phyloP scores from a whole-genome alignment of 169 alveolate species.

The Eimeria zaria region DNA sequence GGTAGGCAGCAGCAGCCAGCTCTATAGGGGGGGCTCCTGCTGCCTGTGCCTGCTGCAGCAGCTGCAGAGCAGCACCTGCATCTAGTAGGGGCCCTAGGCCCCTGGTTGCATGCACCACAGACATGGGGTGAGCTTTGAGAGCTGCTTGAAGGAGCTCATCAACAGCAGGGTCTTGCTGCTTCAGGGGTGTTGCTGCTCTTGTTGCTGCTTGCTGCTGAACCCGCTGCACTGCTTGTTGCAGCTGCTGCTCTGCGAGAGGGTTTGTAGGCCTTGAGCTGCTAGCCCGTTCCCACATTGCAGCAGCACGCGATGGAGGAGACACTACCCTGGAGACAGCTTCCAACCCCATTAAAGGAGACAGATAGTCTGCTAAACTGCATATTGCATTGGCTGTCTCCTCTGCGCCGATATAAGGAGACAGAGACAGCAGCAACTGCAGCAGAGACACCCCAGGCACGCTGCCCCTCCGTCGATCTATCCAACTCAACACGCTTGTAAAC shows the following conservation, averaged over 20 bases:
- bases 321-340: background rate
- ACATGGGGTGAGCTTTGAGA: constrained; percentile 22
- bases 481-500: background rate
- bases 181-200: background rate
- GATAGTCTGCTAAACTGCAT: background rate
- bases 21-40: constrained; percentile 19
- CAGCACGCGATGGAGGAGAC: constrained; percentile 47
- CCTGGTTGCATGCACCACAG: constrained; percentile 43
- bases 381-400: constrained; percentile 41
- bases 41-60: background rate
- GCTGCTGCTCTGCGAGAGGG: constrained; percentile 30
- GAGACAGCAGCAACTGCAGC: constrained; percentile 22
- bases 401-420: background rate
- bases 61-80: background rate
- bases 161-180: constrained; percentile 2
- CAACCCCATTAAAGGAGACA: constrained; percentile 1
- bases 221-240: constrained; percentile 18
- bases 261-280: background rate
- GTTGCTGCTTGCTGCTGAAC: constrained; percentile 47
- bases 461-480: constrained; percentile 8
- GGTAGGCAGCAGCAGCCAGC: constrained; percentile 32
- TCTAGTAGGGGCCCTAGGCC: constrained; percentile 41
- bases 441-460: constrained; percentile 40
- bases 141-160: constrained; percentile 42
- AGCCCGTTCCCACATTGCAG: constrained; percentile 28